Base-by-base conservation (phyloP, 2,329 filamentous ascomycete genomes). In the Fusarium humuli region DNA sequence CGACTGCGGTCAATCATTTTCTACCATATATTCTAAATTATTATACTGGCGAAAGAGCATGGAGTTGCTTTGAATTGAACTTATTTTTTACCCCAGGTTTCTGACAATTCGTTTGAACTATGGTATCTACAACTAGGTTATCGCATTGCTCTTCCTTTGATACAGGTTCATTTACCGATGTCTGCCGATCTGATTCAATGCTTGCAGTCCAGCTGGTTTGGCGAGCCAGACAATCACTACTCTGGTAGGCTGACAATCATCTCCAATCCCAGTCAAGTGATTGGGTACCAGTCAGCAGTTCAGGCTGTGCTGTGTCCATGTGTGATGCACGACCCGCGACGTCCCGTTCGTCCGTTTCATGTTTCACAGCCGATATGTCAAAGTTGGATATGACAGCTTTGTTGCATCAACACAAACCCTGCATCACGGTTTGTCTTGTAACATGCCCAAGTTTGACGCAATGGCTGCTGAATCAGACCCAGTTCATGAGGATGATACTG, bases 21-120 rank as follows among this genome's bases (percentile, higher is more conserved):
- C 42, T 48, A 6, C 32, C 16, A 48, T 18, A 27, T 18, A 47
- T 55, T 54, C 34, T 29, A 50, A 45, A 46, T 53, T 30, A 52
- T 41, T 41, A 53, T 61, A 37, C 22, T 52, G 32, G 37, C 29
- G 46, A 55, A 66, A 30, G 56, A 49, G 44, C 50, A 44, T n/a
- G 58, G 67, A 70, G 67, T 68, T 68, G 48, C 23, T 56, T 41
- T 65, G 55, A 70, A 71, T 61, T 68, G 58, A 71, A 46, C 13
- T n/a, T 30, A 16, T 47, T 57, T 46, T 25, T 13, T 10, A 45
- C 25, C 16, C 34, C 42, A 16, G 8, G 10, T 40, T 25, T 41
- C 34, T 10, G 5, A 52, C n/a, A 46, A 13, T 9, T 25, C 22
- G n/a, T 14, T n/a, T 44, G 47, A 27, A 18, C n/a, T 47, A 14